A percentile compares a stretch with the other conserved stretches of the same genome.
phyloP scores from a whole-genome alignment of 2,329 filamentous ascomycete species.

The Mollisiaceae sp. region DNA sequence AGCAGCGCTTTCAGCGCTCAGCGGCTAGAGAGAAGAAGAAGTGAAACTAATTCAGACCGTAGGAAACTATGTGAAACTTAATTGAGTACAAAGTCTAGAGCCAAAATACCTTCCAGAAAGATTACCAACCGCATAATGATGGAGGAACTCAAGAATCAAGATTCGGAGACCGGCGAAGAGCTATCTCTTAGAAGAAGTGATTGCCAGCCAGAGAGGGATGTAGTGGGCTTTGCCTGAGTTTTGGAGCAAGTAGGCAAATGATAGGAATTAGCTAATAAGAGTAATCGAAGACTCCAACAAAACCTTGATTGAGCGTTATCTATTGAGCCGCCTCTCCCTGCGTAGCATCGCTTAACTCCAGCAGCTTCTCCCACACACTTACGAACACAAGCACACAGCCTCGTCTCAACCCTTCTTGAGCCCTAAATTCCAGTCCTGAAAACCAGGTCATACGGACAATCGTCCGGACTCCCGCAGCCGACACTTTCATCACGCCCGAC shows the following conservation, averaged over 20 bases:
- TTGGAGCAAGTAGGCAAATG: slow-evolving; percentile 2
- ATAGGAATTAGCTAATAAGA: slow-evolving; percentile 9
- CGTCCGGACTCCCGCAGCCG: no score
- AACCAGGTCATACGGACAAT: no score
- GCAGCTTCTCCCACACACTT: not conserved
- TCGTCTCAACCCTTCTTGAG: not conserved
- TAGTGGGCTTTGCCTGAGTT: slow-evolving; percentile 16
- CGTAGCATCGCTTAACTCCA: not conserved
- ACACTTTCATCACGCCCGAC: no score
- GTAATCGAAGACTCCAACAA: no score
- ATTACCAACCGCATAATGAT: slow-evolving; percentile 1
- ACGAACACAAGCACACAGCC: not conserved
- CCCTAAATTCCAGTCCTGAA: no score
- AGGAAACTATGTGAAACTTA: slow-evolving; percentile 59
- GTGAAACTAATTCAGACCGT: slow-evolving; percentile 26
- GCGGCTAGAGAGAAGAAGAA: slow-evolving; percentile 6
- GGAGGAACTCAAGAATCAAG: not conserved
- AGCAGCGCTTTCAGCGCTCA: not conserved
- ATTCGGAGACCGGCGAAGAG: slow-evolving; percentile 2
- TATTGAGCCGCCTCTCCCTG: not conserved
- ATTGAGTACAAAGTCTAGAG: slow-evolving; percentile 25
- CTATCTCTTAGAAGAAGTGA: not conserved
- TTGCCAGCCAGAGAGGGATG: slow-evolving; percentile 16
- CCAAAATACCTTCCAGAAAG: slow-evolving; percentile 1
- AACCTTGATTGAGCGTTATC: slow-evolving; percentile 1